Percentiles rank a stretch among this genome's conserved stretches.
phyloP scores from a whole-genome alignment of 148 eudicot genomes.

The Mesembryanthemum crystallinum region DNA sequence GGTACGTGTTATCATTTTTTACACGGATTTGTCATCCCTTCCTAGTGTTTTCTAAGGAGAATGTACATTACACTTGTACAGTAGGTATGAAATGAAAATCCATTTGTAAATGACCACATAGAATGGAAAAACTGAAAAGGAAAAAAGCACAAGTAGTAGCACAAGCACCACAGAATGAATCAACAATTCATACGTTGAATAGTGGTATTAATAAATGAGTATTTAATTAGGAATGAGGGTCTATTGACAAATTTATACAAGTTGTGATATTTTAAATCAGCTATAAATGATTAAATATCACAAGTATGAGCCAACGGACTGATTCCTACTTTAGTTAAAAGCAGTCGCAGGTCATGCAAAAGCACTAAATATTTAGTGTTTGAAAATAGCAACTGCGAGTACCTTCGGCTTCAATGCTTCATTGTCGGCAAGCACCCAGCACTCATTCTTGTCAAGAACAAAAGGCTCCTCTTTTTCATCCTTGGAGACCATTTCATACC shows the following conservation, averaged over 20 bases:
- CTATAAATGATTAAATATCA: no score
- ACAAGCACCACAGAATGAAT: not conserved
- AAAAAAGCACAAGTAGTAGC: no score
- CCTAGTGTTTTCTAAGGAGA: not conserved
- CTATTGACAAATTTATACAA: no score
- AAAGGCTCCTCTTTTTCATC: slow-evolving; percentile 94
- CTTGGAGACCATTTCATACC: slow-evolving; percentile 89
- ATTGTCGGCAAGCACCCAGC: slow-evolving; percentile 94
- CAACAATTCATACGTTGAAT: not conserved
- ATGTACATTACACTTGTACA: not conserved
- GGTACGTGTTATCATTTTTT: not conserved
- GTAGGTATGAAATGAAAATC: not conserved
- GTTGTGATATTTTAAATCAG: no score
- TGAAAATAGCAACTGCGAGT: slow-evolving; percentile 2
- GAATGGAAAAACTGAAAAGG: not conserved
- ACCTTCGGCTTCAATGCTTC: slow-evolving; percentile 77
- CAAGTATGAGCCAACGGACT: not conserved
- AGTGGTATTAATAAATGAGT: no score
- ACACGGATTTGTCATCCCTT: not conserved
- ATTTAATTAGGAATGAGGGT: no score
- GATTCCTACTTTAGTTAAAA: not conserved
- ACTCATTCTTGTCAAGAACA: slow-evolving; percentile 72
- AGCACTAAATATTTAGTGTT: not conserved
- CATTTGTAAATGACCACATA: not conserved
- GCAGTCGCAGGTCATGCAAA: not conserved